phyloP scores from a whole-genome alignment of 768 basidiomycete genomes.

The Pleurotus eryngii region DNA sequence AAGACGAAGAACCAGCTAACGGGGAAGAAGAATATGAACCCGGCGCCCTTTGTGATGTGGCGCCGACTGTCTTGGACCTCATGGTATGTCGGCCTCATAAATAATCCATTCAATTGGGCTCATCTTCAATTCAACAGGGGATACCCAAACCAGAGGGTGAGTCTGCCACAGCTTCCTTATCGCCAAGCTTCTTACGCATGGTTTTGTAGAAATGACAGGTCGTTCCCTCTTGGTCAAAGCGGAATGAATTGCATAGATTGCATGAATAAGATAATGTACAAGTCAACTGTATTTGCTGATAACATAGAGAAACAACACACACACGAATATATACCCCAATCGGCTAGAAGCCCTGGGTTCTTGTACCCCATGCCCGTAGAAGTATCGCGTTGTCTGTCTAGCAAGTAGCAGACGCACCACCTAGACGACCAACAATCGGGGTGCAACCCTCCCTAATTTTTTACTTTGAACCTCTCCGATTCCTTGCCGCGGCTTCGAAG shows the following conservation, averaged over 20 bases:
- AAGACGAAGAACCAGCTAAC: conserved; percentile 46
- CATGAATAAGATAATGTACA: not conserved
- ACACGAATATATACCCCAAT: not conserved
- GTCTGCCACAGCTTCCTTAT: conserved; percentile 16
- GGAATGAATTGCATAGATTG: not conserved
- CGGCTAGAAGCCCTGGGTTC: not conserved
- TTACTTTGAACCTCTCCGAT: conserved; percentile 9
- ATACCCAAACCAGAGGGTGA: conserved; percentile 67
- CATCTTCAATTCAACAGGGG: conserved; percentile 33
- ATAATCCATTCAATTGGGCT: not conserved
- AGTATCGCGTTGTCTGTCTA: not conserved
- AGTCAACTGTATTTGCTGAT: not conserved
- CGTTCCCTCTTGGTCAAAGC: conserved; percentile 46
- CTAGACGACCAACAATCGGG: not conserved
- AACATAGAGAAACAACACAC: not conserved
- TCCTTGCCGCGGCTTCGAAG: conserved; percentile 28
- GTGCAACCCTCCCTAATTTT: not conserved
- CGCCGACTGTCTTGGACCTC: conserved; percentile 81
- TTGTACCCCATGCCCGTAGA: not conserved
- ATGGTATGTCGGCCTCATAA: conserved; percentile 35
- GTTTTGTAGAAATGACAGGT: conserved; percentile 52
- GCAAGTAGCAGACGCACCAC: not conserved
- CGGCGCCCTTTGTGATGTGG: conserved; percentile 86
- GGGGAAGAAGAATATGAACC: conserved; percentile 53
- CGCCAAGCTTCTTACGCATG: conserved; percentile 6